These are phyloP conservation scores for Arxiozyma telluris DNA, from an alignment of 1,139 yeast species.

Conservation along the genomic window DNA sequence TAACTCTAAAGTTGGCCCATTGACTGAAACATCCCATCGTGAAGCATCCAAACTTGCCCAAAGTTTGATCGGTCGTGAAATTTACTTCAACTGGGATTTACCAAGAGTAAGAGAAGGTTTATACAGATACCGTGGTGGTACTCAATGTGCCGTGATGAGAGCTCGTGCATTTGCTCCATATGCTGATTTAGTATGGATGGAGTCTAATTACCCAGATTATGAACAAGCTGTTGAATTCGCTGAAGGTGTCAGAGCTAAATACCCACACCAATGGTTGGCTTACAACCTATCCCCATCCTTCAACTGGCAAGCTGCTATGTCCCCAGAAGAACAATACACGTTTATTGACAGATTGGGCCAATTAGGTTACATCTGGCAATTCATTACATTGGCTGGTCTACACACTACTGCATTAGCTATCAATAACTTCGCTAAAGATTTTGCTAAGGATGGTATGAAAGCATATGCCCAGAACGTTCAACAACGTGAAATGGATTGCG, in stretches of 20 bases:
- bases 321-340: constrained; percentile 77
- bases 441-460: constrained; percentile 81
- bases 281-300: constrained; percentile 94
- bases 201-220: constrained; percentile 90
- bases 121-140: constrained; percentile 94
- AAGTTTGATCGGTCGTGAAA: constrained; percentile 69
- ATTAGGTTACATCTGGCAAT: constrained; percentile 96
- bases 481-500: constrained; percentile 77
- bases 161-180: constrained; percentile 94
- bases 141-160: constrained; percentile 95
- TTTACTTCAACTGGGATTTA: constrained; percentile 92
- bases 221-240: constrained; percentile 93
- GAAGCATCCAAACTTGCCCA: constrained; percentile 76
- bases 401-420: constrained; percentile 93
- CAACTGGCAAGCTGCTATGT: constrained; percentile 97
- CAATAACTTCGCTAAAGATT: constrained; percentile 74
- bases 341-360: constrained; percentile 80
- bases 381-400: constrained; percentile 93
- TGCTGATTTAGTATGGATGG: constrained; percentile 98
- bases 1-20: constrained; percentile 62
- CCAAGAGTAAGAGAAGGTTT: constrained; percentile 96
- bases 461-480: constrained; percentile 88
- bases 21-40: constrained; percentile 62
- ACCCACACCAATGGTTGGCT: constrained; percentile 90
- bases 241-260: constrained; percentile 71